Evolutionary conservation across 768 basidiomycete genomes (phyloP), one percentile per base, ranked within the genome.

Genomic region (Epithele typhae): DNA sequence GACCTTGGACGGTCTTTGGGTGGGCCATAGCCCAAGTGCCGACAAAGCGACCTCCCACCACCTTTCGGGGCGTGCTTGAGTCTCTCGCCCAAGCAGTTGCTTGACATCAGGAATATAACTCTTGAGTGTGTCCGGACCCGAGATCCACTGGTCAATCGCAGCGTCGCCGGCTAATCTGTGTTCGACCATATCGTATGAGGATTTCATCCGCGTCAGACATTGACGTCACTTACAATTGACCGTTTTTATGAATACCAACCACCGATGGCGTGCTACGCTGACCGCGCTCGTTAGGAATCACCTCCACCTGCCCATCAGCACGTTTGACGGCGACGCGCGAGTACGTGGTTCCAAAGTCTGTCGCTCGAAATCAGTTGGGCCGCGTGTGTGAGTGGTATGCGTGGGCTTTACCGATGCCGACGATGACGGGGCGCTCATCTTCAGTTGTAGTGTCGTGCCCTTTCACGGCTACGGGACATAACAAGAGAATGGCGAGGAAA

Each of bases 31-130:
- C n/a, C n/a, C 35, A 14, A 36, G 15, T 17, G 8, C 8, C 12
- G 35, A 36, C 27, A 43, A 8, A 34, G 32, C 12, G 8, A 43
- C 42, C 30, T n/a, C n/a, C n/a, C n/a, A n/a, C n/a, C n/a, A n/a
- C n/a, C n/a, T n/a, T n/a, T n/a, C n/a, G n/a, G n/a, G n/a, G n/a
- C n/a, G n/a, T n/a, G n/a, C n/a, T 48, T 92, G 88, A 23, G 69
- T 66, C 59, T 92, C 83, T 56, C 84, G 84, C 57, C 91, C 89
- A 59, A 92, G 91, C 52, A 93, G 78, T 65, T 91, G 88, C 62
- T 94, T 96, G 47, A 92, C 92, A 65, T 93, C 91, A 57, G 94
- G 94, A 43, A 94, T 85, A 5, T 92, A 94, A 69, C 95, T 95
- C 52, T 75, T 53, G 15, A n/a, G n/a, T n/a, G n/a, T n/a, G n/a